Evolutionary conservation across 2,329 filamentous ascomycete genomes (phyloP).

Genomic region (Aspergillus pseudonomiae): DNA sequence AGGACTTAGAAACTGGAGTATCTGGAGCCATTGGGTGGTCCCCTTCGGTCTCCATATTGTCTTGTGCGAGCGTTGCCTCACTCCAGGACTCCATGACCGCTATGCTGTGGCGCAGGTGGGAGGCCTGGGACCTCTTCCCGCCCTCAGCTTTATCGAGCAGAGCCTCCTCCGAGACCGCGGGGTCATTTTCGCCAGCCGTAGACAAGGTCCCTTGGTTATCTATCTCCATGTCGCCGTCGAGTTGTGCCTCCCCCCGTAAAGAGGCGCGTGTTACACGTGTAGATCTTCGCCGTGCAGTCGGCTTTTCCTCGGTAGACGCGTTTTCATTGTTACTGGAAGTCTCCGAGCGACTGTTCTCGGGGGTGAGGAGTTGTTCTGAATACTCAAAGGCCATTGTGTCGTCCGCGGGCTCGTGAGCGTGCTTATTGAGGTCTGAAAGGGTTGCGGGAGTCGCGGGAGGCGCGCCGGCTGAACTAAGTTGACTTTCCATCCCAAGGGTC

Average conservation of each 20-base stretch:
- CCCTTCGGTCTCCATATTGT: constrained; percentile 28
- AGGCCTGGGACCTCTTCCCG: constrained; percentile 38
- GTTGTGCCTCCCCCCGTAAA: constrained; percentile 33
- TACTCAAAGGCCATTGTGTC: constrained; percentile 39
- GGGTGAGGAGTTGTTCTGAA: constrained; percentile 45
- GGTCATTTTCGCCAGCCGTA: constrained; percentile 30
- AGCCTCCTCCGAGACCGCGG: constrained; percentile 34
- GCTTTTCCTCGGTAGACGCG: constrained; percentile 38
- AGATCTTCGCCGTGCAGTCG: constrained; percentile 35
- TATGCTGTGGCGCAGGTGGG: constrained; percentile 44
- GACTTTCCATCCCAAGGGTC: constrained; percentile 31
- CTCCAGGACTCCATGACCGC: constrained; percentile 43
- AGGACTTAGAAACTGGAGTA: constrained; percentile 40
- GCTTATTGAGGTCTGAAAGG: constrained; percentile 29
- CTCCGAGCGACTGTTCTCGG: constrained; percentile 48
- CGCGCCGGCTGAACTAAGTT: constrained; percentile 32
- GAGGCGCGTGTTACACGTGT: constrained; percentile 47
- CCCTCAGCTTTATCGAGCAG: constrained; percentile 45
- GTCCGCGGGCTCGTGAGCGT: constrained; percentile 30
- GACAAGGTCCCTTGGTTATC: constrained; percentile 25
- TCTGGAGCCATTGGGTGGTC: constrained; percentile 33
- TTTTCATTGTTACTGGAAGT: constrained; percentile 46
- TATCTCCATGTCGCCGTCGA: constrained; percentile 27
- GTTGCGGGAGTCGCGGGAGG: constrained; percentile 36
- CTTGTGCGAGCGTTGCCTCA: constrained; percentile 25